Base-by-base conservation (phyloP, 176 grass and related monocot genomes). In the Juncus effusus region DNA sequence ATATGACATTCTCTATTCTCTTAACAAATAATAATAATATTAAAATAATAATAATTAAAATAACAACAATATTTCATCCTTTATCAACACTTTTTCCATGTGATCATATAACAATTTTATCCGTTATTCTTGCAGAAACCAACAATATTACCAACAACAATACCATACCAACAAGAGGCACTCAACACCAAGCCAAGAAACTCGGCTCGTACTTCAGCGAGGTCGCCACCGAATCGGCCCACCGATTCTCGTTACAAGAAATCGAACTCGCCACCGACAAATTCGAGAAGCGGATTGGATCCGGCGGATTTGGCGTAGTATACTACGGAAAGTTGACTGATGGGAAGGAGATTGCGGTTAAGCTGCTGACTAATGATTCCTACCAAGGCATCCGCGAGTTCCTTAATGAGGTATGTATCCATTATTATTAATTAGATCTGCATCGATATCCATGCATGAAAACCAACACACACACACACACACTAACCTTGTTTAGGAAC, bases 351-450 rank as follows among this genome's bases (percentile, higher is more conserved):
- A 99, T 99, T 13, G 88, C 94, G 59, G 94, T 89, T 61, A 99
- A 99, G 70, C 78, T 93, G 76, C 83, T 93, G 38, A 93, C 82
- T 42, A 99, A 99, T n/a, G 88, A 99, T 62, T 99, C 94, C 2
- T 99, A 82, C 78, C 94, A 99, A 77, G 94, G 94, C 71, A 99
- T 92, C 64, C 68, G 88, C 40, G 94, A 99, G 58, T 99, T 99
- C 69, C 67, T 99, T 57, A 99, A 99, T 56, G 94, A 99, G 94
- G 94, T 99, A 3, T 3, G 28, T 79, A 45, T 61, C 44, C n/a
- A n/a, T n/a, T n/a, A n/a, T n/a, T n/a, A 47, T 47, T 47, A 1
- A 47, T 47, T 47, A 47, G 44, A 47, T 47, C 1, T 28, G 19
- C 19, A 28, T 28, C 19, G 19, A 28, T 1, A 28, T 28, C 19